Conservation (phyloP, 345 rosid genomes). For the Clarkia xantiana region DNA sequence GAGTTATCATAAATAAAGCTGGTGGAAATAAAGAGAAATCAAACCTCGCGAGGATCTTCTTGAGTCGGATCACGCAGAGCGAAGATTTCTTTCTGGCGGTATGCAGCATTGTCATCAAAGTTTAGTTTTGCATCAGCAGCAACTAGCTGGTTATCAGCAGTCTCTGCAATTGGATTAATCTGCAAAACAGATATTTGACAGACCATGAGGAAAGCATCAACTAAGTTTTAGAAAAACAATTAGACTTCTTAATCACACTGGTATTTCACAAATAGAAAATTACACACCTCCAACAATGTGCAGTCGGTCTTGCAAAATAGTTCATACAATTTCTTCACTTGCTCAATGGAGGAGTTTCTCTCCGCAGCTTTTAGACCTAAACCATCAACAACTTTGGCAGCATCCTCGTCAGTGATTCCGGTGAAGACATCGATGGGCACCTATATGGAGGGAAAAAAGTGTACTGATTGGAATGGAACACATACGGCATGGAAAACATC, state of each 20-base stretch:
- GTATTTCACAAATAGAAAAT: slow-evolving; percentile 7
- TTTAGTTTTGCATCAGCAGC: slow-evolving; percentile 99
- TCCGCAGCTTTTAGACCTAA: slow-evolving; percentile 74
- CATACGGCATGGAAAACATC: neutral
- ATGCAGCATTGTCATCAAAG: slow-evolving; percentile 97
- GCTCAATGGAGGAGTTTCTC: slow-evolving; percentile 69
- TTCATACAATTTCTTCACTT: slow-evolving; percentile 91
- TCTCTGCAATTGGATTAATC: slow-evolving; percentile 98
- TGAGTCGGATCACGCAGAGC: slow-evolving; percentile 85
- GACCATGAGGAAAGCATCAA: slow-evolving; percentile 5
- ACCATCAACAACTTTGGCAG: slow-evolving; percentile 95
- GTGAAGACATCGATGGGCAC: slow-evolving; percentile 87
- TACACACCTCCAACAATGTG: slow-evolving; percentile 89
- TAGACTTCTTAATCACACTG: neutral
- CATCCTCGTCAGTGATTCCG: slow-evolving; percentile 96
- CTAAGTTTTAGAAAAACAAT: neutral
- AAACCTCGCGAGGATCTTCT: slow-evolving; percentile 97
- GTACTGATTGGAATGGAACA: neutral
- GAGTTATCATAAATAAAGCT: too few species aligned
- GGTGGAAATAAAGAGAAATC: slow-evolving; percentile 9
- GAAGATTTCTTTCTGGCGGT: slow-evolving; percentile 72
- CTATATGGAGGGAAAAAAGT: slow-evolving; percentile 15
- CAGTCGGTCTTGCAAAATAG: slow-evolving; percentile 78
- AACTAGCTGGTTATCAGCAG: slow-evolving; percentile 65
- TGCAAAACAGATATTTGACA: slow-evolving; percentile 15